Conservation (phyloP, 2,329 filamentous ascomycete species). For the Fusarium poae region DNA sequence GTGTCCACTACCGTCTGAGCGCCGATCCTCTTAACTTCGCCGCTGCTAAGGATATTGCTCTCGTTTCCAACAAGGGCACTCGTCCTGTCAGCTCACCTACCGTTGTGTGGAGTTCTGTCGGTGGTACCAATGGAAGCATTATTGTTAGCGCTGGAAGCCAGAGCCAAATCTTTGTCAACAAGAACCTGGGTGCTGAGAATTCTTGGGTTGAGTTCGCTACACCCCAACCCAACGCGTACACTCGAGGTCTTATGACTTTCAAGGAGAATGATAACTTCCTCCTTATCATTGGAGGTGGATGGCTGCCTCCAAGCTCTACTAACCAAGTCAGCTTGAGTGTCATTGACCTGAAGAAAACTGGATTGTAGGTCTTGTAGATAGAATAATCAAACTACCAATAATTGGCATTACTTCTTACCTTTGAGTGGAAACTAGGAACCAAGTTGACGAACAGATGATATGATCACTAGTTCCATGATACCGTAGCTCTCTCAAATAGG, state of each 20-base stretch:
- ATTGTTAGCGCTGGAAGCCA: conserved; percentile 57
- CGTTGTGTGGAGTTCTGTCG: conserved; percentile 59
- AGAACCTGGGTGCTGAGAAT: conserved; percentile 53
- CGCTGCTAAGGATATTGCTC: conserved; percentile 48
- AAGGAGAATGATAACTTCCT: conserved; percentile 52
- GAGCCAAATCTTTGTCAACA: conserved; percentile 59
- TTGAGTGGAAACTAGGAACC: background rate
- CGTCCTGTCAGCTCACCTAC: conserved; percentile 59
- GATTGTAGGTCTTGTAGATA: conserved; percentile 1
- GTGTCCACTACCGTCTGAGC: conserved; percentile 60
- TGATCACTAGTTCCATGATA: background rate
- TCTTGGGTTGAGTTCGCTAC: conserved; percentile 55
- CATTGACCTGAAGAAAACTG: conserved; percentile 41
- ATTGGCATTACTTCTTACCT: background rate
- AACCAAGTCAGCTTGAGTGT: conserved; percentile 59
- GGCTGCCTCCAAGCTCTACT: conserved; percentile 60
- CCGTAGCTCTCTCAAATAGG: too few relatives aligned
- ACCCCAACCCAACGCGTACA: conserved; percentile 55
- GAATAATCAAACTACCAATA: background rate
- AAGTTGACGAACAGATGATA: background rate
- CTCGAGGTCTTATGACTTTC: conserved; percentile 54
- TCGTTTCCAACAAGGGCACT: conserved; percentile 52
- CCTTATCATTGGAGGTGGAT: conserved; percentile 60
- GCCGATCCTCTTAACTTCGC: conserved; percentile 55
- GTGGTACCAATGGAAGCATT: conserved; percentile 61